A percentile compares a stretch with the other conserved stretches of the same genome.
These are phyloP conservation scores for Aphanomyces astaci DNA, from an alignment of 352 stramenopile species.

Conservation along the genomic window DNA sequence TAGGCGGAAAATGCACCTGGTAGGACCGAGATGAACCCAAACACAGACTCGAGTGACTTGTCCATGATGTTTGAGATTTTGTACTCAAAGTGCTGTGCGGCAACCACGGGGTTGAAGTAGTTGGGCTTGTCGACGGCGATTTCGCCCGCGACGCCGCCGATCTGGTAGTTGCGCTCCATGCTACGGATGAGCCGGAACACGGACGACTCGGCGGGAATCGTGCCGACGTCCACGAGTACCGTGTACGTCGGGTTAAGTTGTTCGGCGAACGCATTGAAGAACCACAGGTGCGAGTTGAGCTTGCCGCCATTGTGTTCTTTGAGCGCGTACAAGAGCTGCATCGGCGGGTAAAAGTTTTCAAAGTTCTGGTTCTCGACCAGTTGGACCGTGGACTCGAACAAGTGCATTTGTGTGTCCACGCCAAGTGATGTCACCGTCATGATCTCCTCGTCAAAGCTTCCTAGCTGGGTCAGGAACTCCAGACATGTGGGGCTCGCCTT, in stretches of 20 bases:
- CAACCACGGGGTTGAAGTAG: constrained; percentile 40
- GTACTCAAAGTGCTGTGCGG: constrained; percentile 47
- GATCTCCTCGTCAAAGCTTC: constrained; percentile 46
- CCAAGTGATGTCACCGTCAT: constrained; percentile 41
- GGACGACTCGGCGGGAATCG: constrained; percentile 32
- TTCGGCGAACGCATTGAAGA: constrained; percentile 52
- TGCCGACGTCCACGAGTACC: constrained; percentile 42
- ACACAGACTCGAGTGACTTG: constrained; percentile 42
- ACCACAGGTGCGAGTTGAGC: constrained; percentile 48
- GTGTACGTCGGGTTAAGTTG: constrained; percentile 46
- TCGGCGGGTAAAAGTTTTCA: constrained; percentile 38
- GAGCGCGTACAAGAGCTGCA: constrained; percentile 44
- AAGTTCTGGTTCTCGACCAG: constrained; percentile 34
- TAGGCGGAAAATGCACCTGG: constrained; percentile 44
- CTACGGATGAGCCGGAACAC: constrained; percentile 38
- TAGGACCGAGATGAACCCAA: constrained; percentile 43
- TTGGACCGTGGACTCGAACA: constrained; percentile 43
- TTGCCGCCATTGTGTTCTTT: constrained; percentile 48
- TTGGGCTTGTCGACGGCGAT: constrained; percentile 38
- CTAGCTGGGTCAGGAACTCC: constrained; percentile 33
- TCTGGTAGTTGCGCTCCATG: constrained; percentile 46
- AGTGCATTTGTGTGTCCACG: constrained; percentile 38
- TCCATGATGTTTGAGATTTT: constrained; percentile 54
- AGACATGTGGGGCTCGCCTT: constrained; percentile 36
- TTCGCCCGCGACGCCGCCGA: constrained; percentile 42